Percentiles rank a stretch among this genome's conserved stretches.
Evolutionary conservation across 1,284 basidiomycete genomes (phyloP).

Genomic region (Cutaneotrichosporon arboriforme): DNA sequence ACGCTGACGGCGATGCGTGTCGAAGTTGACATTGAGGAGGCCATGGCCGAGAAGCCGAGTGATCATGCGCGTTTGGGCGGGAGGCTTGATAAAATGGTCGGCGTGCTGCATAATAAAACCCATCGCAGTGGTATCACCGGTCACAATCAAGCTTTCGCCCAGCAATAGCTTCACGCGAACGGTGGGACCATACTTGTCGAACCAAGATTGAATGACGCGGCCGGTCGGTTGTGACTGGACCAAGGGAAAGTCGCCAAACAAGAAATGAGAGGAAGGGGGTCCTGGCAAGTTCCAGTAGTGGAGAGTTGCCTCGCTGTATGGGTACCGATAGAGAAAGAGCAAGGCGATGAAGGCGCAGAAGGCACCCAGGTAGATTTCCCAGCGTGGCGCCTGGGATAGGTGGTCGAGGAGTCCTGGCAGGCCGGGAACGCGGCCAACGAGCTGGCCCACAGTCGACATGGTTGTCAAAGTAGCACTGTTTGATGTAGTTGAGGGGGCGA

Average conservation of each 20-base stretch:
- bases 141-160: slow-evolving; percentile 42
- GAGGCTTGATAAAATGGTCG: slow-evolving; percentile 63
- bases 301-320: slow-evolving; percentile 3
- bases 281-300: slow-evolving; percentile 10
- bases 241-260: slow-evolving; percentile 15
- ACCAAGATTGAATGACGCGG: slow-evolving; percentile 16
- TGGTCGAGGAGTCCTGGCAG: neutral
- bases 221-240: slow-evolving; percentile 15
- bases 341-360: neutral
- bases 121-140: slow-evolving; percentile 58
- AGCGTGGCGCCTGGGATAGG: neutral
- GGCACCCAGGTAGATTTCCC: neutral
- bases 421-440: neutral
- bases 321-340: slow-evolving; percentile 10
- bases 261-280: neutral
- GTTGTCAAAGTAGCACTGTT: too few relatives aligned
- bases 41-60: slow-evolving; percentile 43
- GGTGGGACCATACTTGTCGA: slow-evolving; percentile 18
- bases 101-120: slow-evolving; percentile 58
- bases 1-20: slow-evolving; percentile 53
- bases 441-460: neutral
- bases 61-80: slow-evolving; percentile 56
- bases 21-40: slow-evolving; percentile 46
- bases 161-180: slow-evolving; percentile 12
- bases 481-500: too few relatives aligned